Conservation (phyloP, 768 basidiomycete genomes). For the Inosperma sp. region DNA sequence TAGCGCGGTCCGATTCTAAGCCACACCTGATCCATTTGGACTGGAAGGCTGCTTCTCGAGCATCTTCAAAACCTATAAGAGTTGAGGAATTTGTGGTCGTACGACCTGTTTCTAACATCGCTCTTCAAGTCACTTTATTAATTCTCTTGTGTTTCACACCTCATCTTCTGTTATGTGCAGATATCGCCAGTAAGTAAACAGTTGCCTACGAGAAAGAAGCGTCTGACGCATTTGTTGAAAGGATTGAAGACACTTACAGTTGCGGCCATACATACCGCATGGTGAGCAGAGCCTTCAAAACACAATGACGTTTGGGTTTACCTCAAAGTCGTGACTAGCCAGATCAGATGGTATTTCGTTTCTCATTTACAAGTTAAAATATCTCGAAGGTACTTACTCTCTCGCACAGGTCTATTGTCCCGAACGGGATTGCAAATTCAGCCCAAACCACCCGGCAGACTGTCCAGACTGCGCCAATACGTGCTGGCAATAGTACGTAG, state of each 20-base stretch:
- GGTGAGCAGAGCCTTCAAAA: constrained; percentile 41
- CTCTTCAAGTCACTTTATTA: not conserved
- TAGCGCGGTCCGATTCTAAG: not conserved
- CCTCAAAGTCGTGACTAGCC: constrained; percentile 36
- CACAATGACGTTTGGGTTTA: constrained; percentile 3
- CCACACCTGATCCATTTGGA: constrained; percentile 5
- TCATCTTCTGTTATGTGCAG: constrained; percentile 50
- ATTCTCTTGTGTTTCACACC: constrained; percentile 9
- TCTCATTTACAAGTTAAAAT: constrained; percentile 11
- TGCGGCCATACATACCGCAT: constrained; percentile 48
- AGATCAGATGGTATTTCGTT: constrained; percentile 48
- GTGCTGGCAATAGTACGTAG: constrained; percentile 75
- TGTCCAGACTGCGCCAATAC: constrained; percentile 57
- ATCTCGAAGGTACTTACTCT: constrained; percentile 6
- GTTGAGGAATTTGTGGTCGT: constrained; percentile 7
- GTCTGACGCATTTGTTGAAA: constrained; percentile 28
- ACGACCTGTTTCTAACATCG: constrained; percentile 2
- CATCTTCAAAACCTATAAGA: not conserved
- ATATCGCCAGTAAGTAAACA: constrained; percentile 57
- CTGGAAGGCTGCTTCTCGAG: not conserved
- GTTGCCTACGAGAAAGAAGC: too few relatives aligned
- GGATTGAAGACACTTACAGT: constrained; percentile 61
- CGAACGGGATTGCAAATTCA: constrained; percentile 66
- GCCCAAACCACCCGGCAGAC: constrained; percentile 52
- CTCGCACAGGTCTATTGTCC: constrained; percentile 57